Evolutionary conservation across 2,329 filamentous ascomycete genomes (phyloP).

Genomic region (Metarhizium humberi): DNA sequence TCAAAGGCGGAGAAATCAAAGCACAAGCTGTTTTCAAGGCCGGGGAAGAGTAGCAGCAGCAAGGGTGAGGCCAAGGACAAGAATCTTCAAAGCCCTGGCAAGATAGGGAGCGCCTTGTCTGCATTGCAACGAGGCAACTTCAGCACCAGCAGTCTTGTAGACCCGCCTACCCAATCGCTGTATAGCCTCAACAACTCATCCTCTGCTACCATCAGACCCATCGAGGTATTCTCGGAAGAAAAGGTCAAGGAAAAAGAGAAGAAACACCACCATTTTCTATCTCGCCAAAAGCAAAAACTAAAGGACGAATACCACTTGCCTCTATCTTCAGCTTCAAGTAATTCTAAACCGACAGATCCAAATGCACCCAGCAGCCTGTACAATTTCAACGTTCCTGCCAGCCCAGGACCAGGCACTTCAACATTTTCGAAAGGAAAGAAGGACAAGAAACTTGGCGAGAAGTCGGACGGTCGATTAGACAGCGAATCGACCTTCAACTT

Average conservation of each 20-base stretch:
- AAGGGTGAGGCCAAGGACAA: slow-evolving; percentile 60
- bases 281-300: slow-evolving; percentile 69
- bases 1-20: slow-evolving; percentile 56
- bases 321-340: slow-evolving; percentile 67
- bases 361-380: slow-evolving; percentile 68
- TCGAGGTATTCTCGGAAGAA: slow-evolving; percentile 40
- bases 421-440: slow-evolving; percentile 77
- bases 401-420: slow-evolving; percentile 54
- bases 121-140: slow-evolving; percentile 58
- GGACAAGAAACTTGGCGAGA: slow-evolving; percentile 74
- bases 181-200: slow-evolving; percentile 72
- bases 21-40: slow-evolving; percentile 73
- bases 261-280: slow-evolving; percentile 73
- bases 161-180: slow-evolving; percentile 52
- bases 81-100: slow-evolving; percentile 62
- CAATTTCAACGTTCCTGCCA: slow-evolving; percentile 66
- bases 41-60: slow-evolving; percentile 59
- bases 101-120: slow-evolving; percentile 57
- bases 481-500: slow-evolving; percentile 37
- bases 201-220: slow-evolving; percentile 63
- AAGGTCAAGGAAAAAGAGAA: slow-evolving; percentile 53
- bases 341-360: slow-evolving; percentile 66
- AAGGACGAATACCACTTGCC: slow-evolving; percentile 66
- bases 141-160: slow-evolving; percentile 61
- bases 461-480: slow-evolving; percentile 41